Evolutionary conservation across 768 basidiomycete species (phyloP).

Genomic region (Clathrus columnatus): DNA sequence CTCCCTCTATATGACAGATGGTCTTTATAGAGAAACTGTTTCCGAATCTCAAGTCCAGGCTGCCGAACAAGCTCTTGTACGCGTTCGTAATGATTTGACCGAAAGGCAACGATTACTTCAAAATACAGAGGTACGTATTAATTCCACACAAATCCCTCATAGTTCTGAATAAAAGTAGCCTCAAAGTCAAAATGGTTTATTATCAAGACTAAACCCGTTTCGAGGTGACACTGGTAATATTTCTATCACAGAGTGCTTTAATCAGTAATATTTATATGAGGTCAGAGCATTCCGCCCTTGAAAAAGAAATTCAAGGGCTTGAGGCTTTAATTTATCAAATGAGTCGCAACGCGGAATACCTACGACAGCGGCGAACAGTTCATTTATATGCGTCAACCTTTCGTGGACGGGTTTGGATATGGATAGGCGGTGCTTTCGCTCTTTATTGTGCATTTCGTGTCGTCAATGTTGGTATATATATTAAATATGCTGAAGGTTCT

Average conservation of each 20-base stretch:
- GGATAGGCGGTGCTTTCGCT: constrained; percentile 48
- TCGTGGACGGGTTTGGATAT: constrained; percentile 40
- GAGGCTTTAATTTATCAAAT: constrained; percentile 64
- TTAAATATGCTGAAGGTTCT: neutral
- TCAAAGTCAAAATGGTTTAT: neutral
- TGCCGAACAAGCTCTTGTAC: constrained; percentile 13
- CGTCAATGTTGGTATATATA: constrained; percentile 40
- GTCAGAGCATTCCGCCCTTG: constrained; percentile 29
- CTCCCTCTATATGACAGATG: neutral
- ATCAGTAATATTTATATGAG: neutral
- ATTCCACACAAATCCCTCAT: neutral
- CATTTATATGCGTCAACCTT: constrained; percentile 46
- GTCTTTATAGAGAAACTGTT: constrained; percentile 3
- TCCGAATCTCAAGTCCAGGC: constrained; percentile 14
- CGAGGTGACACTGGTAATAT: constrained; percentile 5
- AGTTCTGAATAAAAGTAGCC: neutral
- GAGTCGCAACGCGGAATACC: constrained; percentile 42
- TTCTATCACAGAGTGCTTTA: neutral
- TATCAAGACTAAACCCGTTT: constrained; percentile 8
- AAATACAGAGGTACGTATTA: constrained; percentile 1
- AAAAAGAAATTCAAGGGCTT: constrained; percentile 55
- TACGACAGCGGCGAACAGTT: constrained; percentile 40
- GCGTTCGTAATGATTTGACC: constrained; percentile 15
- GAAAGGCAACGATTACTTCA: constrained; percentile 14
- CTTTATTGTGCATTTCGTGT: constrained; percentile 59